Evolutionary conservation across 257 asterid species (phyloP).

Genomic region (Fraxinus pennsylvanica): DNA sequence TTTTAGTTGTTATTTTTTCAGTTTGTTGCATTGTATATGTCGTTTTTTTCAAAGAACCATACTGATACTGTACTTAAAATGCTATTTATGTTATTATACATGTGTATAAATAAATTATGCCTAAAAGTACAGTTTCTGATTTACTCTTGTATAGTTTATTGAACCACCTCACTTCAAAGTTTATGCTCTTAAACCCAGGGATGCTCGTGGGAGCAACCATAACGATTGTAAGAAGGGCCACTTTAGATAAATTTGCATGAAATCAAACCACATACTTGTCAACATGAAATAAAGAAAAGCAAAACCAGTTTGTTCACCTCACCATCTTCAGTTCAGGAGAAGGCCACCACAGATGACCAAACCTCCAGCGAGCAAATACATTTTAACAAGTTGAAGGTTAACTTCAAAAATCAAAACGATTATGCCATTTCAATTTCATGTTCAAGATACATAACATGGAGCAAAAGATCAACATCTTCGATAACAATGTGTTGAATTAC

Average conservation of each 20-base stretch:
- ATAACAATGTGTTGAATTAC: background rate
- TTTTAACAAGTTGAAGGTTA: background rate
- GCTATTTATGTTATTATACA: background rate
- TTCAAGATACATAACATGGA: background rate
- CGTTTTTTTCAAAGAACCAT: constrained; percentile 64
- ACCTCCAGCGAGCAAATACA: no score
- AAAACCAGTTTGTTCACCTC: no score
- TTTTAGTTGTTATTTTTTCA: constrained; percentile 61
- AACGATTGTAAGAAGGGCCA: background rate
- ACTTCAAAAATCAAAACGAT: background rate
- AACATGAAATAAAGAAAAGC: no score
- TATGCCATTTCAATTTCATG: background rate
- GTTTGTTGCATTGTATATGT: constrained; percentile 66
- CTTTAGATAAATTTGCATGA: no score
- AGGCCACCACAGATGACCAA: no score
- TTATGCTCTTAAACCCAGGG: no score
- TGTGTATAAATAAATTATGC: background rate
- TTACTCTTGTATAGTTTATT: background rate
- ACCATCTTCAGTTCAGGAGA: no score
- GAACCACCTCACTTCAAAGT: background rate
- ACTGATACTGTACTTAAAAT: constrained; percentile 19
- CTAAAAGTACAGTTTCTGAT: background rate
- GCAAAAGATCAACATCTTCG: background rate
- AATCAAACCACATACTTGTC: no score
- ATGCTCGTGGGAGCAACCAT: no score